Conservation (phyloP, 2,329 filamentous ascomycete species). For the Exophiala oligosperma region DNA sequence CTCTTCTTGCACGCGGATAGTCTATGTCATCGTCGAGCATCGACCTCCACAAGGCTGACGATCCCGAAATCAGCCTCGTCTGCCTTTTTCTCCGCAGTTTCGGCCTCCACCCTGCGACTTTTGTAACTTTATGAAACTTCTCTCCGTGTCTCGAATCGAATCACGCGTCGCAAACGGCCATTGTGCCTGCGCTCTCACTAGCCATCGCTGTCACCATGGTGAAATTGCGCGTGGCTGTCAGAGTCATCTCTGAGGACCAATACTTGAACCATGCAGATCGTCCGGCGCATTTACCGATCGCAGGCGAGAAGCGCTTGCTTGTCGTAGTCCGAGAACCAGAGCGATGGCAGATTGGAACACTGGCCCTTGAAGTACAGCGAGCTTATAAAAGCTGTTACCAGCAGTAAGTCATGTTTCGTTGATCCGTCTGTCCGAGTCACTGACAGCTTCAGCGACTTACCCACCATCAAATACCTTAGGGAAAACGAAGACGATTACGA, state of each 20-base stretch:
- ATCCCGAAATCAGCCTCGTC: too few relatives aligned
- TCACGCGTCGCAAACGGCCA: slow-evolving; percentile 5
- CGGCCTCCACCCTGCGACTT: background rate
- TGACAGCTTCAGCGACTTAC: slow-evolving; percentile 20
- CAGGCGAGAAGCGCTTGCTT: slow-evolving; percentile 22
- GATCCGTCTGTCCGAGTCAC: slow-evolving; percentile 1
- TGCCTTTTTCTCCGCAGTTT: slow-evolving; percentile 11
- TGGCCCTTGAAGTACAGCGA: slow-evolving; percentile 25
- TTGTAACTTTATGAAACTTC: slow-evolving; percentile 1
- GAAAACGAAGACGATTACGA: slow-evolving; percentile 29
- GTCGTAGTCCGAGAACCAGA: slow-evolving; percentile 27
- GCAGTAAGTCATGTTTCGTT: slow-evolving; percentile 15
- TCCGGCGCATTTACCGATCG: slow-evolving; percentile 2
- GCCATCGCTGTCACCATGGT: slow-evolving; percentile 21
- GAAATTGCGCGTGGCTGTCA: slow-evolving; percentile 26
- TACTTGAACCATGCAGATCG: slow-evolving; percentile 20
- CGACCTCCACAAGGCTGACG: too few relatives aligned
- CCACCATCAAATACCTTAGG: slow-evolving; percentile 30
- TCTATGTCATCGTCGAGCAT: too few relatives aligned
- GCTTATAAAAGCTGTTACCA: slow-evolving; percentile 28
- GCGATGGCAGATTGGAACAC: slow-evolving; percentile 27
- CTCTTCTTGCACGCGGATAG: too few relatives aligned
- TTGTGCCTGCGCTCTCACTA: background rate
- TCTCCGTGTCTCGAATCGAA: background rate
- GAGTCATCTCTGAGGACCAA: slow-evolving; percentile 27